These are phyloP conservation scores for Spinacia oleracea DNA, from an alignment of 179 eudicot species.

Conservation along the genomic window DNA sequence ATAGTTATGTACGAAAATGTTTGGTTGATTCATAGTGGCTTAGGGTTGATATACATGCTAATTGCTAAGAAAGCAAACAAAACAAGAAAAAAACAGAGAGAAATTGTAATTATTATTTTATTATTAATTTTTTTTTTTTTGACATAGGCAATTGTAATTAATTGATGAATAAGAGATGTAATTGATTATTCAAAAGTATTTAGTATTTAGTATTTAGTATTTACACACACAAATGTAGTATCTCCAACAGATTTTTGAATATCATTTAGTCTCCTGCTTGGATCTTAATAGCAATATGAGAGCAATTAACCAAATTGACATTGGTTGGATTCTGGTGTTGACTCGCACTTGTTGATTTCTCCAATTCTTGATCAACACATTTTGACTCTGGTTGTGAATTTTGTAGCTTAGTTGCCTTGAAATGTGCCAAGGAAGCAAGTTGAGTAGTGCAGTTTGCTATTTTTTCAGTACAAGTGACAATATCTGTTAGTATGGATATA, in stretches of 20 bases:
- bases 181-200: background rate
- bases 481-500: background rate
- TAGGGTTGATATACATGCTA: too few species aligned
- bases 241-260: background rate
- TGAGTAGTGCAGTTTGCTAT: background rate
- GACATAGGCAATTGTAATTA: too few species aligned
- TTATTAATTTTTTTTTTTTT: too few species aligned
- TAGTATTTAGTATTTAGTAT: too few species aligned
- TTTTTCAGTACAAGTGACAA: background rate
- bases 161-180: too few species aligned
- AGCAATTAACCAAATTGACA: background rate
- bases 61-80: too few species aligned
- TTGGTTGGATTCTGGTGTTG: background rate
- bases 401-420: background rate
- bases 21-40: too few species aligned
- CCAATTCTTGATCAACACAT: background rate
- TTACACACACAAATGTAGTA: background rate
- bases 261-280: background rate
- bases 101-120: too few species aligned
- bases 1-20: too few species aligned
- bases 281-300: background rate
- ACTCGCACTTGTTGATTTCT: background rate
- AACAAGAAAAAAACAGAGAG: too few species aligned
- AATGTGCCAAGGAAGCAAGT: background rate
- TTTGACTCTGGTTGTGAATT: background rate